Percentiles rank a stretch among this genome's conserved stretches.
These are phyloP conservation scores for Scheffersomyces cryptocercus DNA, from an alignment of 1,139 yeast genomes.

Conservation along the genomic window DNA sequence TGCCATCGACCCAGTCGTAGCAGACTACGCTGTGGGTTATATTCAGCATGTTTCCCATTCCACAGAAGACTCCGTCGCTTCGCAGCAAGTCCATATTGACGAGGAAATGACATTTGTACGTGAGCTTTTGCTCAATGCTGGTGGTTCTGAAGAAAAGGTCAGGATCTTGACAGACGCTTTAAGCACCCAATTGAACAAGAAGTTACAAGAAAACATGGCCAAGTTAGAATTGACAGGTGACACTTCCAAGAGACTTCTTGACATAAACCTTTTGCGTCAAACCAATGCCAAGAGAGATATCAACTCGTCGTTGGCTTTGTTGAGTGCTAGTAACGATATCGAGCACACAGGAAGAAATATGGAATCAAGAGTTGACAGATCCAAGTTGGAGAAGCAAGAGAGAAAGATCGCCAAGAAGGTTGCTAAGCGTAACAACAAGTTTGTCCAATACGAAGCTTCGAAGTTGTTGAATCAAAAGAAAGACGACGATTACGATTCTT, in stretches of 20 bases:
- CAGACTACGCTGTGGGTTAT: constrained; percentile 90
- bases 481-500: constrained; percentile 84
- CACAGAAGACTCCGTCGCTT: constrained; percentile 79
- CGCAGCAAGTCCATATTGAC: constrained; percentile 67
- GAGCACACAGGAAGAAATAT: constrained; percentile 90
- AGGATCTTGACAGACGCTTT: constrained; percentile 47
- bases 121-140: constrained; percentile 72
- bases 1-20: constrained; percentile 82
- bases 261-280: constrained; percentile 58
- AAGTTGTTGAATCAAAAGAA: constrained; percentile 67
- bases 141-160: constrained; percentile 66
- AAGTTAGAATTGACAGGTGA: constrained; percentile 71
- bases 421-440: constrained; percentile 87
- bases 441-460: constrained; percentile 91
- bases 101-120: constrained; percentile 67
- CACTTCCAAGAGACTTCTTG: constrained; percentile 77
- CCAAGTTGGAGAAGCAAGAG: constrained; percentile 96
- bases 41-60: constrained; percentile 73
- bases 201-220: constrained; percentile 69
- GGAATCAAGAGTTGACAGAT: constrained; percentile 93
- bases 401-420: constrained; percentile 95
- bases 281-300: constrained; percentile 71
- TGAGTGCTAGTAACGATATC: constrained; percentile 78
- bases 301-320: constrained; percentile 67
- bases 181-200: constrained; percentile 49